phyloP scores from a whole-genome alignment of 1,139 yeast species.

The Kazachstania sp. region DNA sequence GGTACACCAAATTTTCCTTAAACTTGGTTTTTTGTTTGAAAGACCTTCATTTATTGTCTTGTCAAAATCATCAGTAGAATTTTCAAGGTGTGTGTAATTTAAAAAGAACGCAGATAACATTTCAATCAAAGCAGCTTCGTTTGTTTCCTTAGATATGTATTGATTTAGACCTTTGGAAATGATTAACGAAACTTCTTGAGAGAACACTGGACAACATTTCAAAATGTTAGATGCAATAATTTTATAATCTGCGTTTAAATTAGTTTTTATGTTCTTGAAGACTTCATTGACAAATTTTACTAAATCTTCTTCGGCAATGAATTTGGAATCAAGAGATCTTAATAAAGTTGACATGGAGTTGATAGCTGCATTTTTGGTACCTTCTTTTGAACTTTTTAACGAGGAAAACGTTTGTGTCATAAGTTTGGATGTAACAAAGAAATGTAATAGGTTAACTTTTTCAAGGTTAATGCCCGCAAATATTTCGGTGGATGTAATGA shows the following conservation, averaged over 20 bases:
- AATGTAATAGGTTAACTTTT: slow-evolving; percentile 33
- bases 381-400: slow-evolving; percentile 63
- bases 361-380: slow-evolving; percentile 48
- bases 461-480: slow-evolving; percentile 34
- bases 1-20: slow-evolving; percentile 62
- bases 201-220: slow-evolving; percentile 26
- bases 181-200: slow-evolving; percentile 28
- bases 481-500: slow-evolving; percentile 43
- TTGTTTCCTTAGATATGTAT: slow-evolving; percentile 60
- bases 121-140: slow-evolving; percentile 52
- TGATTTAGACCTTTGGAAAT: slow-evolving; percentile 42
- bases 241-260: slow-evolving; percentile 65
- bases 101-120: slow-evolving; percentile 44
- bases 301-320: slow-evolving; percentile 19
- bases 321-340: slow-evolving; percentile 11
- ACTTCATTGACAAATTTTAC: slow-evolving; percentile 43
- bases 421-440: slow-evolving; percentile 43
- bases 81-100: slow-evolving; percentile 33
- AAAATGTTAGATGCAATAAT: slow-evolving; percentile 39
- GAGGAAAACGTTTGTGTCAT: slow-evolving; percentile 53
- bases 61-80: slow-evolving; percentile 13
- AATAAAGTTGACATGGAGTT: slow-evolving; percentile 33
- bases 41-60: slow-evolving; percentile 48
- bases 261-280: slow-evolving; percentile 48
- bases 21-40: slow-evolving; percentile 50